Evolutionary conservation across 371 early-diverging fungal genomes (phyloP), one percentile per base, ranked within the genome.

Genomic region (Mortierella sp.): DNA sequence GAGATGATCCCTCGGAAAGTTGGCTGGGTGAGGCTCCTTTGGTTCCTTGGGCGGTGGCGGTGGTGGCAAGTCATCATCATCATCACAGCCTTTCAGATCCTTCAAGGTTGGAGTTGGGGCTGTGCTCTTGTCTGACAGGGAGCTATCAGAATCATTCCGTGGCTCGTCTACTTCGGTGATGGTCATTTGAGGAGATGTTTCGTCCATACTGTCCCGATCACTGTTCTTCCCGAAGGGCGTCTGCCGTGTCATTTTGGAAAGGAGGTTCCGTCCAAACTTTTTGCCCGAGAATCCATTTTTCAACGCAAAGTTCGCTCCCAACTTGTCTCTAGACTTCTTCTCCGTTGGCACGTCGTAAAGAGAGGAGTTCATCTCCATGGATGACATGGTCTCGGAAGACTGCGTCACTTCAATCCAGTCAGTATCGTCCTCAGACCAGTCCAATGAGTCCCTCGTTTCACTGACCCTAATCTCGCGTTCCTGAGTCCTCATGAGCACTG

Each of bases 1-100:
- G 38, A 93, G 72, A 38, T 90, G 92, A 38, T 83, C 82, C n/a
- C 84, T 86, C 19, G 90, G 89, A 58, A 88, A 89, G 54, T 86
- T 84, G 60, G 80, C 64, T 61, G 71, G 64, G 54, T 71, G 59
- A 28, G 76, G 64, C 24, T 82, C 81, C 23, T 52, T 53, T 18
- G 73, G 71, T 31, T 66, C 68, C 30, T 78, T 67, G 53, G 69
- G 67, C 14, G 71, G 78, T 1, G 66, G 70, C 47, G 65, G 46
- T 6, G 64, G 64, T 21, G 65, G 66, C 9, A 52, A 55, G 10
- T 67, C 66, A 18, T 50, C 24, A 26, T 61, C 64, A 16, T 54
- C 49, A 43, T 65, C 56, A 13, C 45, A 50, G 21, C 42, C 30
- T 21, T 72, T 67, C 39, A 66, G 14, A 0, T 47, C 54, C 38